Conservation (phyloP, 306 rosid genomes). For the Castanea crenata region DNA sequence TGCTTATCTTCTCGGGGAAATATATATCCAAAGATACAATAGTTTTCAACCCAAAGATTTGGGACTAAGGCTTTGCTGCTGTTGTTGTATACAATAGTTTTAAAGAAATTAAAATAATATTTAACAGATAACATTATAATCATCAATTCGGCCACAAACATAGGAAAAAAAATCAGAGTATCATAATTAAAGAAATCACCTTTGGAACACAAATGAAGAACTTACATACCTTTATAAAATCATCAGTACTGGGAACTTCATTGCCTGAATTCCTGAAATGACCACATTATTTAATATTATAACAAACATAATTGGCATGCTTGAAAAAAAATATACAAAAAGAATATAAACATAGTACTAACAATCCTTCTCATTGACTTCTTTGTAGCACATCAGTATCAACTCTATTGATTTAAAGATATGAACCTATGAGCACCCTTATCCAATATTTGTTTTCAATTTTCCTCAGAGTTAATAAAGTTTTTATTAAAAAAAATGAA, state of each 20-base stretch:
- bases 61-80: too few species aligned
- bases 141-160: neutral
- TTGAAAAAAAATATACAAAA: neutral
- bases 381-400: neutral
- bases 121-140: neutral
- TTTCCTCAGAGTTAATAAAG: too few species aligned
- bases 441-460: neutral
- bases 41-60: neutral
- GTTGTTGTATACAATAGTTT: neutral
- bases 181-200: neutral
- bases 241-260: constrained; percentile 39
- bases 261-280: constrained; percentile 59
- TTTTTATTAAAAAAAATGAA: too few species aligned
- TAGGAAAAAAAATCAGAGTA: neutral
- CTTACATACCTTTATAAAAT: constrained; percentile 62
- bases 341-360: neutral
- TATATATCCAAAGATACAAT: neutral
- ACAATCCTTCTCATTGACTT: neutral
- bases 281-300: constrained; percentile 12
- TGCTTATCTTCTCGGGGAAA: neutral
- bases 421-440: neutral
- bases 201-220: neutral
- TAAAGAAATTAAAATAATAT: neutral
- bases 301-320: constrained; percentile 14
- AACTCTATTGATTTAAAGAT: neutral